Base-by-base conservation (phyloP, 768 basidiomycete genomes). In the Tulasnella sp. region DNA sequence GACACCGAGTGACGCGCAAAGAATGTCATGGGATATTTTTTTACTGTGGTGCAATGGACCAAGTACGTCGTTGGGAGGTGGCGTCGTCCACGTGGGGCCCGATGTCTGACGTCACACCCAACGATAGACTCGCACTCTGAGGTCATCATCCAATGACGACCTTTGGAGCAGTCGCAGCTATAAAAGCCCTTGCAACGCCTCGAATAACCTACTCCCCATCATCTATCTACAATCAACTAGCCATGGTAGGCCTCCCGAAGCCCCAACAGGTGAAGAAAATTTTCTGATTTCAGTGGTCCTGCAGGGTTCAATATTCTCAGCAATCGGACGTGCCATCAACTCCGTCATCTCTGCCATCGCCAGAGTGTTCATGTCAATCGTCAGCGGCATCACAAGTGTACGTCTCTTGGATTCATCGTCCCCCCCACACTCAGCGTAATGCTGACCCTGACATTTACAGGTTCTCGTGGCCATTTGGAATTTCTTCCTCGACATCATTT, bases 251-350 rank as follows among this genome's bases (percentile, higher is more conserved):
- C 21, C 52, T 7, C 52, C 21, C 7, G 1, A 2, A 3, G 12
- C 52, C 52, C 52, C 4, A 21, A 52, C 52, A n/a, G n/a, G 24
- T n/a, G n/a, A 21, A 52, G 24, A 52, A 18, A 14, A n/a, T 8
- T 52, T n/a, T 24, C 21, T 52, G 52, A 44, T 52, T 24, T n/a
- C 12, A 7, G 24, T 2, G 24, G 52, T 52, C 24, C 14, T n/a
- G 8, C 52, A 82, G 82, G 82, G 82, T 31, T 78, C 80, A 21
- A 71, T 82, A 36, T 76, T 82, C 77, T 82, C 82, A 27, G 81
- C 82, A 27, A 82, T 82, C n/a, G 82, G 82, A 19, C 78, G 78
- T 48, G 82, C 82, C 42, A 82, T 82, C 74, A 80, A 77, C 74
- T 74, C 80, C 75, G 82, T 82, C 77, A 82, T 82, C 75, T 39